Percentiles rank a stretch among this genome's conserved stretches.
Evolutionary conservation across 768 basidiomycete genomes (phyloP).

Genomic region (Mycena haematopus): DNA sequence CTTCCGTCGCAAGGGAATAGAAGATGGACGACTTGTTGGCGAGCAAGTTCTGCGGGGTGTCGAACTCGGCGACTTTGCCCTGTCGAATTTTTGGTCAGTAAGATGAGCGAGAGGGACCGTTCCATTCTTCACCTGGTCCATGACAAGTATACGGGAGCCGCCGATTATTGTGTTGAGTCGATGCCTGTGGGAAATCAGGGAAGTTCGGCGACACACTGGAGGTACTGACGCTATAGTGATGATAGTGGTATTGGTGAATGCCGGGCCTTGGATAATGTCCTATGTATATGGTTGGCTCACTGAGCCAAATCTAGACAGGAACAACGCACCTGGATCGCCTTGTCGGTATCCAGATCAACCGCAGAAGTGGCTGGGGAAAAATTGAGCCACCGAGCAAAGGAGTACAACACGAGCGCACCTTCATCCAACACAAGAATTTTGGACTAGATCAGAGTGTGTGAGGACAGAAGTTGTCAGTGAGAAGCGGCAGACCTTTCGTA

Average conservation of each 20-base stretch:
- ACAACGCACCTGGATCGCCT: conserved; percentile 66
- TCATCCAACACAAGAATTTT: conserved; percentile 95
- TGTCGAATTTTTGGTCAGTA: not conserved
- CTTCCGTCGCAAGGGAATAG: conserved; percentile 69
- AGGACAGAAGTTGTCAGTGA: not conserved
- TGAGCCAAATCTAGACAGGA: too few relatives aligned
- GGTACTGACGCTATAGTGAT: conserved; percentile 81
- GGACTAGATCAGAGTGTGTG: conserved; percentile 48
- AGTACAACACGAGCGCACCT: conserved; percentile 48
- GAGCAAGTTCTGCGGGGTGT: conserved; percentile 70
- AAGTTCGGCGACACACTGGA: not conserved
- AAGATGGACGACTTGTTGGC: conserved; percentile 63
- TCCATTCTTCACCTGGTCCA: conserved; percentile 54
- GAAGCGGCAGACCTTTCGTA: conserved; percentile 62
- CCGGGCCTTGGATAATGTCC: conserved; percentile 80
- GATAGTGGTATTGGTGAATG: conserved; percentile 81
- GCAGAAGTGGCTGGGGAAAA: conserved; percentile 74
- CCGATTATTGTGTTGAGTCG: conserved; percentile 85
- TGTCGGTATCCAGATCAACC: conserved; percentile 90
- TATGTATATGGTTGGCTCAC: not conserved
- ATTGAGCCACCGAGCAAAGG: conserved; percentile 18
- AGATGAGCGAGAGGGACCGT: not conserved
- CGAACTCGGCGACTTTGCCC: conserved; percentile 85
- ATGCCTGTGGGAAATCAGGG: conserved; percentile 51
- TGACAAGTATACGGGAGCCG: conserved; percentile 81